Percentiles rank a stretch among this genome's conserved stretches.
phyloP scores from a whole-genome alignment of 805 yeast species.

The Kodamaea fukazawae region DNA sequence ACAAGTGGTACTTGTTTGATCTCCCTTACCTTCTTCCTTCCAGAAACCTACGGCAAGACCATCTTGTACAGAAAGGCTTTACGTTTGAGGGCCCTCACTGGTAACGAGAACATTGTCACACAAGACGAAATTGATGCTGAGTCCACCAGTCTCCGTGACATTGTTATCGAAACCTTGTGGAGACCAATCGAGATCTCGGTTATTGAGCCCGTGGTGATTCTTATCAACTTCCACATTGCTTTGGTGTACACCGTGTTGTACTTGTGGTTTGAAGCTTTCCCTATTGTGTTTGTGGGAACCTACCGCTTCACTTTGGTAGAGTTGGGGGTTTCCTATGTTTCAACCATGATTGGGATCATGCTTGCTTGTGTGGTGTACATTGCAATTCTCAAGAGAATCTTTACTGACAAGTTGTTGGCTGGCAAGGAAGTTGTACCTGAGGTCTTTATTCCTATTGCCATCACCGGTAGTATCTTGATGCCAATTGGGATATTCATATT shows the following conservation, averaged over 20 bases:
- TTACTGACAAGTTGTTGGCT: conserved; percentile 13
- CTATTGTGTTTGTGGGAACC: conserved; percentile 47
- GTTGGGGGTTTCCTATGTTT: conserved; percentile 46
- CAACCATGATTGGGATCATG: conserved; percentile 45
- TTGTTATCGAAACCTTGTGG: conserved; percentile 35
- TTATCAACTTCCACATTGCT: conserved; percentile 51
- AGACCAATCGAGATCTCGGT: conserved; percentile 51
- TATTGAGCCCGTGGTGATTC: conserved; percentile 55
- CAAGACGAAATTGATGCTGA: conserved; percentile 36
- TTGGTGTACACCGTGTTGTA: conserved; percentile 52
- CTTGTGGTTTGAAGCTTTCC: conserved; percentile 61
- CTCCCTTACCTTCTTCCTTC: conserved; percentile 35
- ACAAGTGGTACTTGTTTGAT: conserved; percentile 37
- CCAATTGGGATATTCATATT: conserved; percentile 22
- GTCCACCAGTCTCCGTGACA: conserved; percentile 17
- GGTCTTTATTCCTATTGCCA: conserved; percentile 19
- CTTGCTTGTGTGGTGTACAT: conserved; percentile 13
- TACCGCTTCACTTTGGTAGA: conserved; percentile 49
- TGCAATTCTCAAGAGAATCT: conserved; percentile 9
- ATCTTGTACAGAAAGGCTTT: conserved; percentile 47
- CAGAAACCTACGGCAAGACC: conserved; percentile 49
- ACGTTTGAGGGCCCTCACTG: conserved; percentile 49
- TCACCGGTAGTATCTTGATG: conserved; percentile 21
- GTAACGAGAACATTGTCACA: conserved; percentile 43
- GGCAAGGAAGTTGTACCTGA: conserved; percentile 17